Evolutionary conservation across 1,284 basidiomycete genomes (phyloP), one percentile per base, ranked within the genome.

Genomic region (Rhizoctonia solani): DNA sequence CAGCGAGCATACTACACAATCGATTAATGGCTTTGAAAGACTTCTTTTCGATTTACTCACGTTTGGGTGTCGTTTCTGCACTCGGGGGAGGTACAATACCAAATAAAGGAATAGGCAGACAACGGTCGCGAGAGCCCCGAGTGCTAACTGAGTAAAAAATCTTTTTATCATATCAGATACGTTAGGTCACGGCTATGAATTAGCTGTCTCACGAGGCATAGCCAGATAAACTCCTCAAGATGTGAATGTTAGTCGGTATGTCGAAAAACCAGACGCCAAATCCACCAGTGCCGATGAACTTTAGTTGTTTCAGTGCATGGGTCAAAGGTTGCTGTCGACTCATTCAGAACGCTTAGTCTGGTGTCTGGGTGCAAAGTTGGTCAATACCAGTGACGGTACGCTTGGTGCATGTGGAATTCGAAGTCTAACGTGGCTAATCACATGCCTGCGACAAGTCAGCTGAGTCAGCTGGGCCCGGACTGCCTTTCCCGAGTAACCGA

Each of bases 1-100:
- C 70, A 71, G n/a, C 70, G 54, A 9, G 58, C 44, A 39, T 71
- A 71, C 70, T 71, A 37, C 37, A 52, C 4, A 32, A n/a, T 23
- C 11, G 30, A 23, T 34, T 14, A 5, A 19, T 1, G 1, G 16
- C 23, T 23, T 21, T 16, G 30, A 27, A 29, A 30, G 55, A 46
- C 5, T 3, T 9, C 14, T 46, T 11, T 9, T 46, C 8, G 21
- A 46, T 9, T 13, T 9, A 59, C 71, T 46, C 34, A 72, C 72
- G 34, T 72, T 58, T 19, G 71, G 71, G 16, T 69, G 53, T 6
- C 69, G 41, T 21, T 70, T 66, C 27, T 67, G 67, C 34, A 73
- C 53, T n/a, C 71, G 71, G n/a, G 71, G 72, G n/a, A 72, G 55
- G 39, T 69, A 72, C 23, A 72, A 56, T 27, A 72, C 49, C 30